Evolutionary conservation across 345 rosid species (phyloP).

Genomic region (Salix viminalis): DNA sequence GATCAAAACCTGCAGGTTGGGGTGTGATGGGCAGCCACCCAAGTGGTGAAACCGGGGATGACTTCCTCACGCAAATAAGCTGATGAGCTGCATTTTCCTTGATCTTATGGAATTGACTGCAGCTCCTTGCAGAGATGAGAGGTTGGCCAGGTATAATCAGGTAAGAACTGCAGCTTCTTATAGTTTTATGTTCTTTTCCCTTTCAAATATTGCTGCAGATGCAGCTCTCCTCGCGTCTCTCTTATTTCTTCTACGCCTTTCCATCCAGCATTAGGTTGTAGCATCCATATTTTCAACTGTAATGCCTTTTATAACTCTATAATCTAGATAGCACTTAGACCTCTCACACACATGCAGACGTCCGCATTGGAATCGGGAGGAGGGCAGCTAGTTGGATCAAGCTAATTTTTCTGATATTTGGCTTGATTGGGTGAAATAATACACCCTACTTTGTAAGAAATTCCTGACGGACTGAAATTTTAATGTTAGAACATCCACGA

Average conservation of each 20-base stretch:
- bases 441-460: not conserved
- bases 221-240: not conserved
- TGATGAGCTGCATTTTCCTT: not conserved
- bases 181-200: not conserved
- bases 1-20: slow-evolving; percentile 97
- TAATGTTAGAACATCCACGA: not conserved
- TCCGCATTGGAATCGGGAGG: not conserved
- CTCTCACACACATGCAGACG: not conserved
- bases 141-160: slow-evolving; percentile 96
- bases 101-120: slow-evolving; percentile 2
- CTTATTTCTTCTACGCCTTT: not conserved
- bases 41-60: slow-evolving; percentile 97
- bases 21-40: slow-evolving; percentile 99
- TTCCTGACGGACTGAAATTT: not conserved
- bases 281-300: not conserved
- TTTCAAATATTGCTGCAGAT: not conserved
- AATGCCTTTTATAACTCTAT: not conserved
- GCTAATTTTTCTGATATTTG: not conserved
- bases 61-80: slow-evolving; percentile 32
- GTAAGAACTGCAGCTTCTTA: slow-evolving; percentile 29
- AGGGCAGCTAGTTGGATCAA: not conserved
- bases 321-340: not conserved
- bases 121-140: slow-evolving; percentile 84
- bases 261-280: not conserved
- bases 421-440: not conserved